A percentile compares a stretch with the other conserved stretches of the same genome.
Evolutionary conservation across 768 basidiomycete species (phyloP).

Genomic region (Lactarius vividus): DNA sequence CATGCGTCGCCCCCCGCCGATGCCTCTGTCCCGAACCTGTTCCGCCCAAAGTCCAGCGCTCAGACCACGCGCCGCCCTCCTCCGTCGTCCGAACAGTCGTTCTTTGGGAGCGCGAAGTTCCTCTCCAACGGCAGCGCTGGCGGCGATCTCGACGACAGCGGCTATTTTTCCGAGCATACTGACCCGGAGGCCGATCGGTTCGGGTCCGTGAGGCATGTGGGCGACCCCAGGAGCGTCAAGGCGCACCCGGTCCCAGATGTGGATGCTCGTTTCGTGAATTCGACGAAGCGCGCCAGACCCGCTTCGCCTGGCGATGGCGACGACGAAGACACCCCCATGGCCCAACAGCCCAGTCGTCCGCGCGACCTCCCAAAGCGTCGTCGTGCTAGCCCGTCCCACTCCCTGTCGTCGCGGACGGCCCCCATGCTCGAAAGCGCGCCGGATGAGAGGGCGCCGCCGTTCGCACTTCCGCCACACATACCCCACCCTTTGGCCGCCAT

Average conservation of each 20-base stretch:
- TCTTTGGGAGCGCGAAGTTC: constrained; percentile 4
- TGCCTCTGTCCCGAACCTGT: neutral
- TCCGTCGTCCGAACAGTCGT: neutral
- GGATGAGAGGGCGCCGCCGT: neutral
- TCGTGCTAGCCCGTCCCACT: neutral
- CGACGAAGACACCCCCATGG: neutral
- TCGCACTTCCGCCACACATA: constrained; percentile 1
- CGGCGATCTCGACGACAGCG: constrained; percentile 19
- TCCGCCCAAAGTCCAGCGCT: constrained; percentile 10
- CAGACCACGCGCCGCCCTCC: too few species aligned
- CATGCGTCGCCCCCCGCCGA: neutral
- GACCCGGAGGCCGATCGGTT: constrained; percentile 9
- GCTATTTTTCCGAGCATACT: constrained; percentile 19
- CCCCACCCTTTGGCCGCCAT: constrained; percentile 11
- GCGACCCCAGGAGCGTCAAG: neutral
- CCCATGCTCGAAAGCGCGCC: neutral
- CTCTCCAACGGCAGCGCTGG: neutral
- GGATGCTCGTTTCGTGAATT: neutral
- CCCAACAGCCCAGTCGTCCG: neutral
- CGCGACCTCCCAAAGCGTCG: constrained; percentile 6
- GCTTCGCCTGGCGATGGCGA: neutral
- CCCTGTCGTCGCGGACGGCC: neutral
- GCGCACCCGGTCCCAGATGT: neutral
- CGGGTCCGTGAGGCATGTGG: neutral
- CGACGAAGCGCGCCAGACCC: constrained; percentile 13